These are phyloP conservation scores for Microbotryum saponariae DNA, from an alignment of 1,284 basidiomycete genomes.

Conservation along the genomic window DNA sequence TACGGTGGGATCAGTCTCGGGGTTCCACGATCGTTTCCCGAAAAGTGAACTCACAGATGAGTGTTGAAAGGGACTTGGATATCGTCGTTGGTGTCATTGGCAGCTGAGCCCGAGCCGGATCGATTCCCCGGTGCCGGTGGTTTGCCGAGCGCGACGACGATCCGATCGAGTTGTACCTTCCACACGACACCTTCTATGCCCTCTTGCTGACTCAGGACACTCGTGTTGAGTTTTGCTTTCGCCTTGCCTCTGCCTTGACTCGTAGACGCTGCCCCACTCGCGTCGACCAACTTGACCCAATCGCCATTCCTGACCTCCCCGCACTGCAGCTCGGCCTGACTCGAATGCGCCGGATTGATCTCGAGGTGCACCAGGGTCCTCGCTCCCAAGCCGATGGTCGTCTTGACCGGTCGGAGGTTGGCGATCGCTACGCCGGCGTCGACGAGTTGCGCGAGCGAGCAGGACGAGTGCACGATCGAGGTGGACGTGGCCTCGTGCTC, in stretches of 20 bases:
- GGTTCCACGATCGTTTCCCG: not conserved
- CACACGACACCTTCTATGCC: constrained; percentile 33
- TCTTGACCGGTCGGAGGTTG: not conserved
- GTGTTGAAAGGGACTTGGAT: constrained; percentile 22
- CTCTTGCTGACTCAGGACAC: constrained; percentile 9
- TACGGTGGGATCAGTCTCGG: not conserved
- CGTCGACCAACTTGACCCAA: constrained; percentile 2
- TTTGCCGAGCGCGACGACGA: constrained; percentile 26
- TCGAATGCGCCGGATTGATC: constrained; percentile 12
- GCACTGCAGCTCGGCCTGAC: constrained; percentile 8
- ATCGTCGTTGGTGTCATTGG: constrained; percentile 16
- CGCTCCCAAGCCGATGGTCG: constrained; percentile 31
- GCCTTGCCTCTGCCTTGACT: not conserved
- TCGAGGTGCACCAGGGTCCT: constrained; percentile 31
- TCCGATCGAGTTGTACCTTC: constrained; percentile 26
- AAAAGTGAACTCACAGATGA: constrained; percentile 11
- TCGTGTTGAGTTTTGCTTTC: constrained; percentile 2
- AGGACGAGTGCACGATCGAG: not conserved
- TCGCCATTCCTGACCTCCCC: constrained; percentile 33
- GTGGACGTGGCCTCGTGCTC: not conserved
- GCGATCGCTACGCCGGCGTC: not conserved
- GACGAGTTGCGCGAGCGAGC: constrained; percentile 4
- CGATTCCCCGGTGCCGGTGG: not conserved
- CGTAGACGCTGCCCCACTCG: not conserved
- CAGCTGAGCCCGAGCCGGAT: not conserved